Evolutionary conservation across 441 rosid genomes (phyloP).

Genomic region (Dalechampia spathulata): DNA sequence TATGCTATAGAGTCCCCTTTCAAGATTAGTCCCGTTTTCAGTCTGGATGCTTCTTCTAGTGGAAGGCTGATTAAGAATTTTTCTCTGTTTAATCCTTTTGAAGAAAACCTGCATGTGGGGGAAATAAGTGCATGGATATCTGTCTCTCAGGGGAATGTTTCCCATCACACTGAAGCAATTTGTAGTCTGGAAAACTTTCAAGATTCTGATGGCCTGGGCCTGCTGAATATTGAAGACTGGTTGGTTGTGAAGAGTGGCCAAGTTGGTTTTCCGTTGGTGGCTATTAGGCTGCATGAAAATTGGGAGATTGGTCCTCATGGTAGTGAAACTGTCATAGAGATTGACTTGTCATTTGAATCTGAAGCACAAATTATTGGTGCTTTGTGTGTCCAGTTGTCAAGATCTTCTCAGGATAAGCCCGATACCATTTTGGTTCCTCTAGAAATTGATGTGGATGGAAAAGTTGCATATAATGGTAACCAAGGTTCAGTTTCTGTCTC

Average conservation of each 20-base stretch:
- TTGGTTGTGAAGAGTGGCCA: slow-evolving; percentile 35
- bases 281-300: slow-evolving; percentile 37
- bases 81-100: slow-evolving; percentile 56
- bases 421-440: slow-evolving; percentile 51
- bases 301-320: slow-evolving; percentile 49
- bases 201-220: slow-evolving; percentile 23
- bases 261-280: slow-evolving; percentile 36
- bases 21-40: slow-evolving; percentile 38
- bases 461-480: slow-evolving; percentile 19
- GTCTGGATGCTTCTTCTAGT: slow-evolving; percentile 25
- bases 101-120: slow-evolving; percentile 44
- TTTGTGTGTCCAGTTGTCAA: slow-evolving; percentile 43
- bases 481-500: slow-evolving; percentile 32
- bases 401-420: slow-evolving; percentile 35
- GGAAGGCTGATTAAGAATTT: slow-evolving; percentile 46
- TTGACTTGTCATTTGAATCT: slow-evolving; percentile 43
- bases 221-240: slow-evolving; percentile 40
- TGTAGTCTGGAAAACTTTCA: slow-evolving; percentile 32
- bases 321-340: slow-evolving; percentile 40
- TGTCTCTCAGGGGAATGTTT: slow-evolving; percentile 41
- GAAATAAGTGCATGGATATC: slow-evolving; percentile 53
- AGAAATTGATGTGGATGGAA: slow-evolving; percentile 42
- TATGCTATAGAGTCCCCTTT: slow-evolving; percentile 48
- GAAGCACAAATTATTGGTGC: slow-evolving; percentile 42
- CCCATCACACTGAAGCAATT: slow-evolving; percentile 43